A percentile compares a stretch with the other conserved stretches of the same genome.
Evolutionary conservation across 2,329 filamentous ascomycete genomes (phyloP).

Genomic region (Lasiodiplodia hormozganensis): DNA sequence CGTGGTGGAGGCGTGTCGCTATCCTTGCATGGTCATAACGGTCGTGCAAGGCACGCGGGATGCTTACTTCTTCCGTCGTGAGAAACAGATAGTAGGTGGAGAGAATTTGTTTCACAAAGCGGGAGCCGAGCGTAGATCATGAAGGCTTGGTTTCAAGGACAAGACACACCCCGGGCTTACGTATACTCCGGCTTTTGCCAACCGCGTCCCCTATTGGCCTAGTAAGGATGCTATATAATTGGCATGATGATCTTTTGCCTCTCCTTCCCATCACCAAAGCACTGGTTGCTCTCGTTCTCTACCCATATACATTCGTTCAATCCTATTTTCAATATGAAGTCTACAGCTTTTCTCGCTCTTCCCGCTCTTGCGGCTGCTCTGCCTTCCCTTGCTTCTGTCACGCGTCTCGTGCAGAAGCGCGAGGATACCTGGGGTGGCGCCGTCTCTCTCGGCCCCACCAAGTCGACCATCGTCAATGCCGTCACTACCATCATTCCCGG

Average conservation of each 20-base stretch:
- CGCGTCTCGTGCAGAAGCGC: conserved; percentile 21
- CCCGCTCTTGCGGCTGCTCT: conserved; percentile 12
- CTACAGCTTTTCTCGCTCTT: conserved; percentile 6
- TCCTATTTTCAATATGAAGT: conserved; percentile 6
- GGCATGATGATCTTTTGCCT: conserved; percentile 2
- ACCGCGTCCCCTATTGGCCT: neutral
- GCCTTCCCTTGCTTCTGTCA: conserved; percentile 13
- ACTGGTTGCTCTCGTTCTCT: conserved; percentile 8
- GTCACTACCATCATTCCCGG: conserved; percentile 53
- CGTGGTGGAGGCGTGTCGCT: neutral
- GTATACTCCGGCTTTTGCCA: neutral
- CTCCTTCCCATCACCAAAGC: conserved; percentile 1
- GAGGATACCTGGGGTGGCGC: conserved; percentile 48
- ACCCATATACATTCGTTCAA: neutral
- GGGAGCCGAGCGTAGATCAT: conserved; percentile 19
- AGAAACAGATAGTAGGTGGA: neutral
- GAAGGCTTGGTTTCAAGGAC: conserved; percentile 17
- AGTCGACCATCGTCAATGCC: conserved; percentile 49
- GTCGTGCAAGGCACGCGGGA: neutral
- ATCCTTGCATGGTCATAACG: neutral
- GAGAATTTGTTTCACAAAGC: conserved; percentile 11
- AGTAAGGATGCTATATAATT: neutral
- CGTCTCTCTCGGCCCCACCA: conserved; percentile 47
- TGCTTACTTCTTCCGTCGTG: neutral
- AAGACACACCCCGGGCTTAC: neutral